A percentile compares a stretch with the other conserved stretches of the same genome.
Evolutionary conservation across 176 grass and related monocot genomes (phyloP).

Genomic region (Juncus effusus): DNA sequence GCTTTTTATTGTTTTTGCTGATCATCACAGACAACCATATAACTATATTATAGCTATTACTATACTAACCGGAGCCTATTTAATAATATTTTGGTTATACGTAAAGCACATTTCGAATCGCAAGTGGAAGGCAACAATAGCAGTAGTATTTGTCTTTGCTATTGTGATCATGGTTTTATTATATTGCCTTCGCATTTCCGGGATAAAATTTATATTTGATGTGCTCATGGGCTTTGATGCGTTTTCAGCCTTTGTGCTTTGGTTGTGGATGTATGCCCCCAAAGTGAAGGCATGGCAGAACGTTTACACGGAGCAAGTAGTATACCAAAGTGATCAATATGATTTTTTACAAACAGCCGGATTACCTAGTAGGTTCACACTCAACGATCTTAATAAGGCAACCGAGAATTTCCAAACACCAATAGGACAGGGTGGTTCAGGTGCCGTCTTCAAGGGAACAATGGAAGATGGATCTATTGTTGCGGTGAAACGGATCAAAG

Average conservation of each 20-base stretch:
- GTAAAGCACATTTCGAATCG: neutral
- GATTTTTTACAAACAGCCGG: conserved; percentile 9
- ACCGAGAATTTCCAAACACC: conserved; percentile 33
- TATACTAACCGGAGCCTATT: neutral
- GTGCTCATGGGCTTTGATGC: neutral
- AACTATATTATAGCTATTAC: neutral
- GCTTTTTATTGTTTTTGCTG: neutral
- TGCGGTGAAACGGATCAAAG: conserved; percentile 43
- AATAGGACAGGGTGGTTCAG: conserved; percentile 45
- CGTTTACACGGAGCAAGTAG: conserved; percentile 1
- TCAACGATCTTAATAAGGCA: conserved; percentile 3
- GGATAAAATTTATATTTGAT: too few relatives aligned
- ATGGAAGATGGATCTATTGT: conserved; percentile 51
- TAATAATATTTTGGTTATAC: conserved; percentile 9
- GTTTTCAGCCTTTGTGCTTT: neutral
- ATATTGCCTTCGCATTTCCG: neutral
- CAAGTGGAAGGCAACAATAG: neutral
- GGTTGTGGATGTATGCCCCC: conserved; percentile 10
- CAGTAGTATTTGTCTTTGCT: neutral
- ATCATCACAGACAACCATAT: neutral
- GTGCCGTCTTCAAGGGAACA: conserved; percentile 34
- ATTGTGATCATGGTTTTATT: neutral
- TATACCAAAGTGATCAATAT: neutral
- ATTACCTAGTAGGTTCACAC: neutral
- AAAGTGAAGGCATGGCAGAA: neutral